phyloP scores from a whole-genome alignment of 441 rosid species.

The Biscutella laevigata region DNA sequence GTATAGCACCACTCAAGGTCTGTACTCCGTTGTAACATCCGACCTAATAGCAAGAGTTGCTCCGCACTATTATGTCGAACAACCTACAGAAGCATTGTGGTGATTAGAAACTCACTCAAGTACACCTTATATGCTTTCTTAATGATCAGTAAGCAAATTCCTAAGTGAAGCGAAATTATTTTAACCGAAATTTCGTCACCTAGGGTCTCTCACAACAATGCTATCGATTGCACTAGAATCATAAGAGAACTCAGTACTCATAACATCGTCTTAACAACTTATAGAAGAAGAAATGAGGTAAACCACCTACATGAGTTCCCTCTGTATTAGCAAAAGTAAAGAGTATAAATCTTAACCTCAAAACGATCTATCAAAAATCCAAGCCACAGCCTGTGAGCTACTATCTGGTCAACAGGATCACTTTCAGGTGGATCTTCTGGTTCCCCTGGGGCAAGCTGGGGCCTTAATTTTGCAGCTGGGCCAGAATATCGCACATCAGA shows the following conservation, averaged over 20 bases:
- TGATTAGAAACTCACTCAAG: conserved; percentile 15
- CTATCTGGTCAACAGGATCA: conserved; percentile 84
- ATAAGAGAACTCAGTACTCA: conserved; percentile 4
- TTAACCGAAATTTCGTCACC: conserved; percentile 4
- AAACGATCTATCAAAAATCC: conserved; percentile 95
- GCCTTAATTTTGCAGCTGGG: conserved; percentile 91
- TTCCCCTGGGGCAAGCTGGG: conserved; percentile 93
- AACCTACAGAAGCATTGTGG: conserved; percentile 44
- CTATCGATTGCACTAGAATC: conserved; percentile 7
- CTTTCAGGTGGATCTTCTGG: conserved; percentile 63
- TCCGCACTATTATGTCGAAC: conserved; percentile 85
- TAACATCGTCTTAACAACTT: conserved; percentile 6
- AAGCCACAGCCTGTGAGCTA: conserved; percentile 94
- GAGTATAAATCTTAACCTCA: conserved; percentile 56
- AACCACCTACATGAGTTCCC: conserved; percentile 4
- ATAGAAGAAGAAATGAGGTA: not conserved
- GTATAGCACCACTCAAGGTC: conserved; percentile 85
- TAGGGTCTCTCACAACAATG: conserved; percentile 5
- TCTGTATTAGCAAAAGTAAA: not conserved
- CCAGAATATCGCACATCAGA: conserved; percentile 74
- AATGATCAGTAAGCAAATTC: conserved; percentile 1
- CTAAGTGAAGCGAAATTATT: conserved; percentile 2
- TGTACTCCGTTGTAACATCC: conserved; percentile 87
- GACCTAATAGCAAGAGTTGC: conserved; percentile 90
- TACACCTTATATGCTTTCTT: conserved; percentile 2